Base-by-base conservation (phyloP, 176 grass and related monocot genomes). In the Aegilops bicornis region DNA sequence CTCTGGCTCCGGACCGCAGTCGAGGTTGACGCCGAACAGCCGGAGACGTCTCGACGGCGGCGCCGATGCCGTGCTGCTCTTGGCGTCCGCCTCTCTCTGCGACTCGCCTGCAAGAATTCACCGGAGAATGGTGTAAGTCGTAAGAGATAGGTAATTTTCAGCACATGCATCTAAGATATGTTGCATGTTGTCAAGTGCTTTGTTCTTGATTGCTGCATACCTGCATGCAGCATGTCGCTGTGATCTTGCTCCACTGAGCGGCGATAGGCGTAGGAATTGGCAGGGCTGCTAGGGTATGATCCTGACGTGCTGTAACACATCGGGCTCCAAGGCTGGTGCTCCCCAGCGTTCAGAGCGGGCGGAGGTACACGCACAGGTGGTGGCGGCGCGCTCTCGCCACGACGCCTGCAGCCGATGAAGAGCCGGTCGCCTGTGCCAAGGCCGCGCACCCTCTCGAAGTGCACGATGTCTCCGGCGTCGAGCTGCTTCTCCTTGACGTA, bases 21-120 rank as follows among this genome's bases (percentile, higher is more conserved):
- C 93, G 39, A 98, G 82, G 89, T 98, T 93, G 61, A 98, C 95
- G 48, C 95, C 95, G 71, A 98, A 98, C 71, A 98, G 89, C 77
- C 95, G 86, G 61, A 98, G 89, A 78, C 87, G 81, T 84, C 88
- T 95, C 52, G 91, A 77, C 31, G 90, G 62, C 31, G 82, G 84
- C 4, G 69, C 82, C 5, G 85, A 83, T 17, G 86, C 80, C 3
- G 84, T 27, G 47, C 78, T 90, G 71, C 87, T 89, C 79, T 85
- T 85, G 73, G 68, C n/a, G 47, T 94, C 89, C 11, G 59, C 84
- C 24, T 87, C 88, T 76, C 67, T 48, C 35, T 7, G 50, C 37
- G 79, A 81, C n/a, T 81, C 86, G 16, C 86, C 86, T 91, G 80
- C 69, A 60, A 79, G 85, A 67, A 54, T 39, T 35, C 48, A 73